A percentile compares a stretch with the other conserved stretches of the same genome.
phyloP scores from a whole-genome alignment of 129 eudicot species.

The Smallanthus sonchifolius region DNA sequence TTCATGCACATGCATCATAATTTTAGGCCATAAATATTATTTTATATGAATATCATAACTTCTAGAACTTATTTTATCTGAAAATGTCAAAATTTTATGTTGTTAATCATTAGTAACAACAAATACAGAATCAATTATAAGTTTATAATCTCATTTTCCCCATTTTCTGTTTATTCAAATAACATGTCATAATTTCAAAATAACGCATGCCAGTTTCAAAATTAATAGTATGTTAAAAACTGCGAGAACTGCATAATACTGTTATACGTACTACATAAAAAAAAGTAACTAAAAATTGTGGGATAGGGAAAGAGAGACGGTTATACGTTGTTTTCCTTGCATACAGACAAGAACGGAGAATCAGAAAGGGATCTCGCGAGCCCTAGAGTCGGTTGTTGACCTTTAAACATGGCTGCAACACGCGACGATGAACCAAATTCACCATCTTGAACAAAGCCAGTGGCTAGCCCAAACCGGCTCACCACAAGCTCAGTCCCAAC shows the following conservation, averaged over 20 bases:
- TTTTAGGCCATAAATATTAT: not conserved
- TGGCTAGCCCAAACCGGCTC: conserved; percentile 73
- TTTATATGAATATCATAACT: not conserved
- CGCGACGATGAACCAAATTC: conserved; percentile 30
- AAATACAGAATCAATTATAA: too few species aligned
- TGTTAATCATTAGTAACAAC: too few species aligned
- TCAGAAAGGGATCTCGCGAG: conserved; percentile 39
- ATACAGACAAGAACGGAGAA: conserved; percentile 43
- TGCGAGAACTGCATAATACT: too few species aligned
- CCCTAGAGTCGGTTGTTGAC: conserved; percentile 51
- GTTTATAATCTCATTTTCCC: too few species aligned
- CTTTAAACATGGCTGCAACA: conserved; percentile 40
- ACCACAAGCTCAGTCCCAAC: conserved; percentile 75
- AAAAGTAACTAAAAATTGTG: too few species aligned
- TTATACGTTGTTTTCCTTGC: conserved; percentile 49
- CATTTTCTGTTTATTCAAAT: too few species aligned
- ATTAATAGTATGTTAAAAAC: too few species aligned
- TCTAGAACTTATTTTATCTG: not conserved
- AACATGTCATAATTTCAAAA: too few species aligned
- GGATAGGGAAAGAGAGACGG: too few species aligned
- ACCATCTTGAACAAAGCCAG: conserved; percentile 52
- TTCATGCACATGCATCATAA: conserved; percentile 2
- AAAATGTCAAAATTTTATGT: too few species aligned
- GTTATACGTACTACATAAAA: too few species aligned
- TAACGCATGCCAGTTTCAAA: too few species aligned